phyloP scores from a whole-genome alignment of 192 early-diverging fungal species.

The Podila epigama region DNA sequence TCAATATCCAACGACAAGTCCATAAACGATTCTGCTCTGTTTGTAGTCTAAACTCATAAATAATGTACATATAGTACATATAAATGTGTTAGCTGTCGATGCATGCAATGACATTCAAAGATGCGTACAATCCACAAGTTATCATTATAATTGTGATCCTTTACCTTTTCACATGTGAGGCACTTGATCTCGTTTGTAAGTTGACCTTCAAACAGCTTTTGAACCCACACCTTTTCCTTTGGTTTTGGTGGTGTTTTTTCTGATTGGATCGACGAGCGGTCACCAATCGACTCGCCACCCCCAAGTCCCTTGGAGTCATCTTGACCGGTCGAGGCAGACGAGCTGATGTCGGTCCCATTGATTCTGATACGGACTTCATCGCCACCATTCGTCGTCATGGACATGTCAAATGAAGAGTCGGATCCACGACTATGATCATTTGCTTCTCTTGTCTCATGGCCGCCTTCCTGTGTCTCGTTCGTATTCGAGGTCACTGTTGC shows the following conservation, averaged over 20 bases:
- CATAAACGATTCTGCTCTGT: conserved; percentile 92
- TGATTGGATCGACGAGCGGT: conserved; percentile 42
- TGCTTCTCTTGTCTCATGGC: no score
- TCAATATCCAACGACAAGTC: conserved; percentile 98
- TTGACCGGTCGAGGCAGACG: conserved; percentile 27
- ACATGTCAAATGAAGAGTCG: conserved; percentile 24
- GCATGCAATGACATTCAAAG: no score
- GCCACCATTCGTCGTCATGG: conserved; percentile 30
- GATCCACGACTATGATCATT: conserved; percentile 1
- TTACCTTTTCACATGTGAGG: conserved; percentile 92
- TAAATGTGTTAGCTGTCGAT: no score
- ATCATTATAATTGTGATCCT: not conserved
- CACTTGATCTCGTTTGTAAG: conserved; percentile 98
- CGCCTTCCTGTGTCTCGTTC: not conserved
- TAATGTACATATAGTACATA: no score
- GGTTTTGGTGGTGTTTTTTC: conserved; percentile 43
- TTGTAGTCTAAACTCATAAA: conserved; percentile 68
- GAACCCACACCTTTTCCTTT: conserved; percentile 84
- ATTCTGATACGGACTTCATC: conserved; percentile 45
- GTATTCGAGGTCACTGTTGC: conserved; percentile 3
- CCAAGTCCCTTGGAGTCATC: conserved; percentile 2
- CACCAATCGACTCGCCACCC: conserved; percentile 32
- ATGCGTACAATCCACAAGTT: no score
- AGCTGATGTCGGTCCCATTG: conserved; percentile 37
- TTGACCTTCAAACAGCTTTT: conserved; percentile 93